Base-by-base conservation (phyloP, 768 basidiomycete species). In the Trametes villosa region DNA sequence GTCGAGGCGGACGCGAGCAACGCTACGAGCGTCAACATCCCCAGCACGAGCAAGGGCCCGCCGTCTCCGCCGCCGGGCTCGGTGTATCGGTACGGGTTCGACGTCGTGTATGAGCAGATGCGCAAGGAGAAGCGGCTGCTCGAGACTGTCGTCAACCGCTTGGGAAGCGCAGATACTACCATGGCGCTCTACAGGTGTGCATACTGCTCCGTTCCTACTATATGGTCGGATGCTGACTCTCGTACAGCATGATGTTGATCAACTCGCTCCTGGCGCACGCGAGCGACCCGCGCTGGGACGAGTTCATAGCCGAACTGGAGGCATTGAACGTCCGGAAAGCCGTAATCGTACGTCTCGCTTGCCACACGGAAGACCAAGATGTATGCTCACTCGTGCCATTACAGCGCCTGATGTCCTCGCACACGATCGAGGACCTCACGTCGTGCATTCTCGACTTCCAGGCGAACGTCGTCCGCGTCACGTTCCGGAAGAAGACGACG, bases 401-500 rank as follows among this genome's bases (percentile, higher is more conserved):
- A 18, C 66, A 94, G 91, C 86, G 87, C 57, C 80, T 94, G 48
- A 94, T 94, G 91, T 86, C 88, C 9, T 82, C 88, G 30, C 89
- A 92, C 65, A 88, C 86, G 29, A 84, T 86, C 49, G 91, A 92
- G 63, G 92, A 94, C 68, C 76, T 94, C 54, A 86, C 88, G 8
- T 94, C 92, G 0, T 88, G 87, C 59, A 88, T 95, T 47, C 80
- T 94, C 56, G 90, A 94, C 70, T 95, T 94, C 72, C 93, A 95
- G 76, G 87, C 90, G 27, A 93, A 92, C 73, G 83, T 94, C 59
- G 79, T 91, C 55, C 86, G 91, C 38, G 84, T 92, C 29, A 86
- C 84, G 15, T 89, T 91, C 71, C 84, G 88, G 56, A 91, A 89
- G 77, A 94, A 93, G 76, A 89, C 82, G 17, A 90, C 90, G 3